Evolutionary conservation across 1,139 yeast species (phyloP), one percentile per base, ranked within the genome.

Genomic region (Yamadazyma diospyri): DNA sequence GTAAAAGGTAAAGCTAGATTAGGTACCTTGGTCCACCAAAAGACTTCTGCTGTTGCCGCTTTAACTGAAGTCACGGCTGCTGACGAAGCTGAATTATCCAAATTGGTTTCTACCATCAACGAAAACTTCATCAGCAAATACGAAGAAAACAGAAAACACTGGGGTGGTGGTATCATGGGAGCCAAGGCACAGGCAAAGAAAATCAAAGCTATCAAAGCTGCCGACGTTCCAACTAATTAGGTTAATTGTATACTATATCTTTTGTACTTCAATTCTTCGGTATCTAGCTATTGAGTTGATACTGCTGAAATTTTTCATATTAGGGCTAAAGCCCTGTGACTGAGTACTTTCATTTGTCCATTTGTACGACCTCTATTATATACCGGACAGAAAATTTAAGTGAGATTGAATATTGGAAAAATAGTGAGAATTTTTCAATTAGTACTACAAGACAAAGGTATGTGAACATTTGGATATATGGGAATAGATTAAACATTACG

Each of bases 141-240:
- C 81, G 97, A 89, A 60, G 97, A 89, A 55, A 64, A 76, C 66
- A 89, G 94, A 79, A 87, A 86, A 76, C 95, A 87, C 82, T 89
- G 97, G 97, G 97, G 97, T 80, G 97, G 98, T 77, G 97, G 97
- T 79, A 63, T 85, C 69, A 76, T 92, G 78, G 97, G 97, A 67
- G 74, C 85, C 56, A 89, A 89, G 78, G 86, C 97, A 57, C 76
- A 74, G 57, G 92, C 78, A 56, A 84, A 81, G 74, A 64, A 51
- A 33, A 69, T 64, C 37, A 67, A 69, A 63, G 68, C 52, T 48
- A 69, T 67, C 31, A 70, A 66, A 59, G 48, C 55, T 36, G 55
- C 59, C 41, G 72, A 65, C 30, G 57, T 41, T 37, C 47, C 45
- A 16, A 20, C 30, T 18, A 26, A 29, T 22, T 29, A 29, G 31